Evolutionary conservation across 78 protist species (phyloP).

Genomic region (Dictyostelium firmibasis): DNA sequence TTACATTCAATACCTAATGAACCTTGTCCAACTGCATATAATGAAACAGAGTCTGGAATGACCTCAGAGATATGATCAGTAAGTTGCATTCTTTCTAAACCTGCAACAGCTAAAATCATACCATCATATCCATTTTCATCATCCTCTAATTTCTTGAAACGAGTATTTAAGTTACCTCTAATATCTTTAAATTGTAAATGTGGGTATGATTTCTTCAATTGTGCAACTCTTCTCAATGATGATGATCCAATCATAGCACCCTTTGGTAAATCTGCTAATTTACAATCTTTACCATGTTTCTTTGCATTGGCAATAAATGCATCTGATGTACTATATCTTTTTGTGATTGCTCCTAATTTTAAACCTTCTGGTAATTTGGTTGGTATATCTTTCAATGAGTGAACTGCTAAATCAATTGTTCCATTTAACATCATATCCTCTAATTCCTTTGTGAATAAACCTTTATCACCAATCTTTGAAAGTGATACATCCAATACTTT

Average conservation of each 20-base stretch:
- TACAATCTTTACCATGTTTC: conserved; percentile 1
- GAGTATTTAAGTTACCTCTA: conserved; percentile 88
- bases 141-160: conserved; percentile 83
- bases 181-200: conserved; percentile 75
- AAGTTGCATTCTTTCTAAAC: conserved; percentile 79
- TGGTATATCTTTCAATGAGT: conserved; percentile 87
- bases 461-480: conserved; percentile 89
- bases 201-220: conserved; percentile 68
- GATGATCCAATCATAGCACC: conserved; percentile 88
- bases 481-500: conserved; percentile 84
- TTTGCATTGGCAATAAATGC: conserved; percentile 42
- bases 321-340: conserved; percentile 68
- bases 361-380: conserved; percentile 84
- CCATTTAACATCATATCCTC: conserved; percentile 82
- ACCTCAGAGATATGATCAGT: conserved; percentile 48
- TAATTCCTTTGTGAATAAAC: conserved; percentile 89
- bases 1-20: conserved; percentile 86
- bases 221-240: conserved; percentile 81
- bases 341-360: conserved; percentile 75
- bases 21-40: conserved; percentile 90
- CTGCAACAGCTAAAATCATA: conserved; percentile 86
- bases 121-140: conserved; percentile 75
- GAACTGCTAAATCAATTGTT: conserved; percentile 86
- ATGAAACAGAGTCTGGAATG: conserved; percentile 30
- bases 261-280: conserved; percentile 70